These are phyloP conservation scores for Boletus semigastroideus DNA, from an alignment of 1,284 basidiomycete genomes.

Conservation along the genomic window DNA sequence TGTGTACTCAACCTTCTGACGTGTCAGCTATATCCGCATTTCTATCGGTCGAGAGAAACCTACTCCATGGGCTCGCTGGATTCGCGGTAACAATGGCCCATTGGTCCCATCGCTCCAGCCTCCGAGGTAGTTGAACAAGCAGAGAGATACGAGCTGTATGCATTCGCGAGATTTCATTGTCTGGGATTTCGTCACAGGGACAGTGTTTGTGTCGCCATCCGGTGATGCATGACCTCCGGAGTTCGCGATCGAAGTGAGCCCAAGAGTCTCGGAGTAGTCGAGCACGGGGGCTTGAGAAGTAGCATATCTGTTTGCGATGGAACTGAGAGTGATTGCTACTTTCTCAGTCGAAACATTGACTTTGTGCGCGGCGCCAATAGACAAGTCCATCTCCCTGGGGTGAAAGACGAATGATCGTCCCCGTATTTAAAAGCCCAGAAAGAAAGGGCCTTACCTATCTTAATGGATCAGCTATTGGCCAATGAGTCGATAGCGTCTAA, in stretches of 20 bases:
- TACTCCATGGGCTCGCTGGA: slow-evolving; percentile 26
- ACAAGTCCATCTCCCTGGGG: slow-evolving; percentile 5
- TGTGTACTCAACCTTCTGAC: slow-evolving; percentile 17
- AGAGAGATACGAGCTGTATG: slow-evolving; percentile 23
- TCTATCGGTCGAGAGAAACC: background rate
- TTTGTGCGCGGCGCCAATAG: background rate
- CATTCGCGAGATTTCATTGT: slow-evolving; percentile 16
- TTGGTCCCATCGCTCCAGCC: slow-evolving; percentile 18
- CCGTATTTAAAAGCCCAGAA: background rate
- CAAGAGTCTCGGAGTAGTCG: background rate
- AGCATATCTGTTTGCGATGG: background rate
- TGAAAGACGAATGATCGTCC: background rate
- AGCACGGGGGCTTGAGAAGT: slow-evolving; percentile 4
- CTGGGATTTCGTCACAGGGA: background rate
- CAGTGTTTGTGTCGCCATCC: background rate
- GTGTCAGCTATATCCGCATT: background rate
- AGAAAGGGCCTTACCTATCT: background rate
- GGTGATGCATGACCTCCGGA: background rate
- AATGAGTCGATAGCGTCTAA: slow-evolving; percentile 4
- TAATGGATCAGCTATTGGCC: background rate
- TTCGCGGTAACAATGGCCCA: slow-evolving; percentile 30
- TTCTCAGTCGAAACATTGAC: background rate
- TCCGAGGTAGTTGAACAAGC: slow-evolving; percentile 24
- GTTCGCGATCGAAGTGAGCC: background rate
- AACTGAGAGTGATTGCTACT: background rate